These are phyloP conservation scores for Rosellinia necatrix DNA, from an alignment of 2,329 filamentous ascomycete species.

Conservation along the genomic window DNA sequence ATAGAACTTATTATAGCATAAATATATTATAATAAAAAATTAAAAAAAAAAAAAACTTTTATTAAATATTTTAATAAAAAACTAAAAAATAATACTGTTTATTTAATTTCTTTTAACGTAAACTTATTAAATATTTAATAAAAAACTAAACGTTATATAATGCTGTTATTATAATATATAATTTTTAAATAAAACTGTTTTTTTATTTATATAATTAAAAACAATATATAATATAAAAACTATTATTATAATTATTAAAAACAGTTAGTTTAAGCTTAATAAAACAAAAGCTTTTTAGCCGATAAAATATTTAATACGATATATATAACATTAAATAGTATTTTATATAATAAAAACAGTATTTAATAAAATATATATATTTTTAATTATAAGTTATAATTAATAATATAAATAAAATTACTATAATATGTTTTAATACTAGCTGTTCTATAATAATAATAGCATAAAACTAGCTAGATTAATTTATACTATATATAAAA, in stretches of 20 bases:
- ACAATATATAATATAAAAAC: background rate
- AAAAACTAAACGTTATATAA: no score
- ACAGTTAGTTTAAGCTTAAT: background rate
- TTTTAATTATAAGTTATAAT: background rate
- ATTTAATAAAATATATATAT: background rate
- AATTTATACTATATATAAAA: background rate
- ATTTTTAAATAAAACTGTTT: background rate
- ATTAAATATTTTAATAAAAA: no score
- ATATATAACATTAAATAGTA: background rate
- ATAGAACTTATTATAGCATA: background rate
- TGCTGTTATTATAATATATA: background rate
- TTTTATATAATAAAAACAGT: background rate
- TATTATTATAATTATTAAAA: background rate
- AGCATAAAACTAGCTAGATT: background rate
- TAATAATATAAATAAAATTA: background rate
- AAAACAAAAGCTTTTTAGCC: background rate
- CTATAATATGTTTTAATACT: background rate
- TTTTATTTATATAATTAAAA: background rate
- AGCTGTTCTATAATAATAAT: background rate
- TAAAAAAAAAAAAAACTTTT: no score
- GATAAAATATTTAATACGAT: background rate
- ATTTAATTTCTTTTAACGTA: background rate
- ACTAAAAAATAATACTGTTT: no score
- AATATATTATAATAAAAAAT: background rate
- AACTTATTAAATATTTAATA: no score